Evolutionary conservation across 2,329 filamentous ascomycete species (phyloP).

Genomic region (Alternaria burnsii): DNA sequence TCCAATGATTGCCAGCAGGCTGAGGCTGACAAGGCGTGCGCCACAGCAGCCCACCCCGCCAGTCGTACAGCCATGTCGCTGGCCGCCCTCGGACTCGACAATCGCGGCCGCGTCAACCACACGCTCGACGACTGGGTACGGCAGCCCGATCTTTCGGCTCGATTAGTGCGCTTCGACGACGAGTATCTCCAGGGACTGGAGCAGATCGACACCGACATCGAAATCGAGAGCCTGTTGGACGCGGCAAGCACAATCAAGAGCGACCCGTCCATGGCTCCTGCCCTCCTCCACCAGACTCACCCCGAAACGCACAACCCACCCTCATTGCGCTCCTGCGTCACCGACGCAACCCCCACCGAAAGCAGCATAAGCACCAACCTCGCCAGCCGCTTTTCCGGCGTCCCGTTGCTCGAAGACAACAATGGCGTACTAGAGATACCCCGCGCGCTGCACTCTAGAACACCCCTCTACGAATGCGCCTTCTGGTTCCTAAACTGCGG

Average conservation of each 20-base stretch:
- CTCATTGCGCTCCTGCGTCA: constrained; percentile 35
- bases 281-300: constrained; percentile 39
- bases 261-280: constrained; percentile 41
- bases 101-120: constrained; percentile 2
- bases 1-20: constrained; percentile 12
- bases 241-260: constrained; percentile 22
- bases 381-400: constrained; percentile 30
- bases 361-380: constrained; percentile 39
- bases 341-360: constrained; percentile 36
- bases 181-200: constrained; percentile 19
- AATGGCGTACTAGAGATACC: constrained; percentile 40
- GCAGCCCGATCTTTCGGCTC: constrained; percentile 37
- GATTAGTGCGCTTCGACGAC: constrained; percentile 34
- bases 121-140: constrained; percentile 37
- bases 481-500: constrained; percentile 47
- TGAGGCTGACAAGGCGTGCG: constrained; percentile 27
- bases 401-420: constrained; percentile 37
- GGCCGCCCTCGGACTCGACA: constrained; percentile 31
- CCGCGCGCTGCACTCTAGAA: constrained; percentile 1
- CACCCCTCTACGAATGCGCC: constrained; percentile 40
- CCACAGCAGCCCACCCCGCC: constrained; percentile 26
- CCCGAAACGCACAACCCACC: constrained; percentile 31
- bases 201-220: constrained; percentile 15
- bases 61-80: constrained; percentile 28
- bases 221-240: constrained; percentile 19